Evolutionary conservation across 331 rosid species (phyloP).

Genomic region (Acacia pycnantha): DNA sequence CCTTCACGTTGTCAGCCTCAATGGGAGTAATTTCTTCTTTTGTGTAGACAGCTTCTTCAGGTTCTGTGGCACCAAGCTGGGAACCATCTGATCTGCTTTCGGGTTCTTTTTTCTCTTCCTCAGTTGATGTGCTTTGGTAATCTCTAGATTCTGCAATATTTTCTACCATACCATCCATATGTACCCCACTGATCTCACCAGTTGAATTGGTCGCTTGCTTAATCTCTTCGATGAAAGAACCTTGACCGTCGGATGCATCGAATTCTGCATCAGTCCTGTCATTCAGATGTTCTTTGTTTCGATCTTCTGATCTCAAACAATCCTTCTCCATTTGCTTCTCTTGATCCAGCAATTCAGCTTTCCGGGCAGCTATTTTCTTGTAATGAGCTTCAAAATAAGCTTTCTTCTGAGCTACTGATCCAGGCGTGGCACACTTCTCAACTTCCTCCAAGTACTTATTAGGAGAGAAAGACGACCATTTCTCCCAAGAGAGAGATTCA

Average conservation of each 20-base stretch:
- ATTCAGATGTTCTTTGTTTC: conserved; percentile 21
- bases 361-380: conserved; percentile 87
- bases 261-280: conserved; percentile 34
- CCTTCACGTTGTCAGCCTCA: conserved; percentile 46
- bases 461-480: conserved; percentile 92
- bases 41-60: conserved; percentile 40
- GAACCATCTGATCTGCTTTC: conserved; percentile 41
- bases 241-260: conserved; percentile 33
- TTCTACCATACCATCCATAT: conserved; percentile 42
- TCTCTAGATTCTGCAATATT: conserved; percentile 34
- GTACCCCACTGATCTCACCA: conserved; percentile 30
- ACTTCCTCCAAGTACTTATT: conserved; percentile 96
- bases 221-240: conserved; percentile 26
- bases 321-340: conserved; percentile 55
- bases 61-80: conserved; percentile 26
- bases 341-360: conserved; percentile 71
- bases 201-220: conserved; percentile 28
- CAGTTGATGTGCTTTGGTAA: conserved; percentile 33
- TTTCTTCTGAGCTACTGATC: conserved; percentile 93
- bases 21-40: conserved; percentile 34
- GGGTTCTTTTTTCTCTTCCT: conserved; percentile 41
- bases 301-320: conserved; percentile 34
- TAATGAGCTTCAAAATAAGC: conserved; percentile 97
- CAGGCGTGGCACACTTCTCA: conserved; percentile 95
- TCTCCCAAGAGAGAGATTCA: conserved; percentile 94